phyloP scores from a whole-genome alignment of 352 stramenopile genomes.

The Phytopythium sindhum region DNA sequence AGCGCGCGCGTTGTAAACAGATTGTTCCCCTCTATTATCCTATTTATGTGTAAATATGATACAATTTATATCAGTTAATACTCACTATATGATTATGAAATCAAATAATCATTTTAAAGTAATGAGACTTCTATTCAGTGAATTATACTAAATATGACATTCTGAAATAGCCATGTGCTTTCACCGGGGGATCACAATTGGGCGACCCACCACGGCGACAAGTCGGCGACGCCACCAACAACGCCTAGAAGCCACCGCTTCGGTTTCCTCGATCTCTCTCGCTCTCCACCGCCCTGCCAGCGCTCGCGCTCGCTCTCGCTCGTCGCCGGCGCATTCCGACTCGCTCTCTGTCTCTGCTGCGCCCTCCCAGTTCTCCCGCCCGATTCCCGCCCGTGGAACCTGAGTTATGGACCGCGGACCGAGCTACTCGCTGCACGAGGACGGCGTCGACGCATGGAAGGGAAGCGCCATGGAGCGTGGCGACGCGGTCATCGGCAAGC shows the following conservation, averaged over 20 bases:
- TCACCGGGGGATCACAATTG: neutral
- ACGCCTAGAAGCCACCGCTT: neutral
- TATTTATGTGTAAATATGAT: too few species aligned
- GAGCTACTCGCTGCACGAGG: conserved; percentile 50
- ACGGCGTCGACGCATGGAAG: conserved; percentile 11
- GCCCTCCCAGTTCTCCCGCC: neutral
- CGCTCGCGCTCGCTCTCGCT: neutral
- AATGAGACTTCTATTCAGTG: too few species aligned
- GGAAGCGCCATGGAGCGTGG: conserved; percentile 17
- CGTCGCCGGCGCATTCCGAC: neutral
- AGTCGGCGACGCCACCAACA: neutral
- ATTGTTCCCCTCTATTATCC: too few species aligned
- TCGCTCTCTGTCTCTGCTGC: neutral
- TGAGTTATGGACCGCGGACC: conserved; percentile 35
- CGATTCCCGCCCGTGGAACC: neutral
- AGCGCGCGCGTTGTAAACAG: too few species aligned
- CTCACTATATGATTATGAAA: too few species aligned
- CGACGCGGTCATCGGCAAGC: conserved; percentile 12
- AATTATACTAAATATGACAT: neutral
- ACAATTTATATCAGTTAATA: too few species aligned
- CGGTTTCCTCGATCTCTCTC: neutral
- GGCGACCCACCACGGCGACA: neutral
- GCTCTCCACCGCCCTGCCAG: neutral
- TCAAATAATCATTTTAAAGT: too few species aligned
- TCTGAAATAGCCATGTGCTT: too few species aligned